phyloP scores from a whole-genome alignment of 352 stramenopile species.

The Phytophthora constricta region DNA sequence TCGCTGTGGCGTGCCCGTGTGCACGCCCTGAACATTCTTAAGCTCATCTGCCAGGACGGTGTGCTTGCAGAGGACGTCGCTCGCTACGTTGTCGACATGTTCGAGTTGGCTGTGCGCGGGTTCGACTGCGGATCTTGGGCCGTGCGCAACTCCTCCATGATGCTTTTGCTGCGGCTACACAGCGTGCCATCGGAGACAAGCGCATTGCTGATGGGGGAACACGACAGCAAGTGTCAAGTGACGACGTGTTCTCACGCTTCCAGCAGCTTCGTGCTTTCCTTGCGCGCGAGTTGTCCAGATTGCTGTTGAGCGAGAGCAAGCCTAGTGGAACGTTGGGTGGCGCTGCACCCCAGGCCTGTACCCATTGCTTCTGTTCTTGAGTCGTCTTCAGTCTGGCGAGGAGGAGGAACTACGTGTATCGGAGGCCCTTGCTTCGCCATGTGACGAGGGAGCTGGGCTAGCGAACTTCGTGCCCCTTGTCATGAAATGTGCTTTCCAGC shows the following conservation, averaged over 20 bases:
- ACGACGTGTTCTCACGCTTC: conserved; percentile 85
- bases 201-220: conserved; percentile 79
- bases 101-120: conserved; percentile 80
- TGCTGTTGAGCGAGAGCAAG: conserved; percentile 34
- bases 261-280: conserved; percentile 72
- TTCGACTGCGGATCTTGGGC: conserved; percentile 89
- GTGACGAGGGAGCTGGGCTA: conserved; percentile 29
- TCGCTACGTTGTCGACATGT: conserved; percentile 85
- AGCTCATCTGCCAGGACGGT: conserved; percentile 90
- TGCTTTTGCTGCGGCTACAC: conserved; percentile 89
- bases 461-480: conserved; percentile 73
- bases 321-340: conserved; percentile 25
- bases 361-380: conserved; percentile 81
- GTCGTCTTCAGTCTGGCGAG: conserved; percentile 70
- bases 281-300: conserved; percentile 55
- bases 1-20: conserved; percentile 78
- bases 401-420: conserved; percentile 48
- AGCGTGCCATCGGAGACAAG: conserved; percentile 85
- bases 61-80: conserved; percentile 86
- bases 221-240: conserved; percentile 63
- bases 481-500: conserved; percentile 67
- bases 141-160: conserved; percentile 92
- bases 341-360: conserved; percentile 69
- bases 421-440: conserved; percentile 13
- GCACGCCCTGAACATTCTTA: conserved; percentile 91